phyloP scores from a whole-genome alignment of 768 basidiomycete genomes.

The Lyophyllum decastes region DNA sequence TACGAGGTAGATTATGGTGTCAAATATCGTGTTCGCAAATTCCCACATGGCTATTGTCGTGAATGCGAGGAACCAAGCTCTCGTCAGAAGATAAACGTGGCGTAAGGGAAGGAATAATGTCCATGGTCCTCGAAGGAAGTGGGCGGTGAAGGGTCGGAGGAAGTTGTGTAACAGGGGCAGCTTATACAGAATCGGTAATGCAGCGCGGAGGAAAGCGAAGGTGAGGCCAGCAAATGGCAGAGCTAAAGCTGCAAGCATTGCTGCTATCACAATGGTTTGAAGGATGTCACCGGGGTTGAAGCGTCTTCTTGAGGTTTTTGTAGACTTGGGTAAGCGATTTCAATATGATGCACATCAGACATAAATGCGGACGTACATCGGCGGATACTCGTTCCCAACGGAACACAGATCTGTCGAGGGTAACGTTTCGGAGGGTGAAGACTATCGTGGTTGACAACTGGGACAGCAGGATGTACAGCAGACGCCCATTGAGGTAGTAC shows the following conservation, averaged over 20 bases:
- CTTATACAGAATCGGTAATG: conserved; percentile 53
- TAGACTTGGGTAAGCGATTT: conserved; percentile 1
- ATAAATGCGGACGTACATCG: not conserved
- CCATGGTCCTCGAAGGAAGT: conserved; percentile 62
- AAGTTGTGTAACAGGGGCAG: conserved; percentile 52
- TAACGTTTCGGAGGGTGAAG: conserved; percentile 56
- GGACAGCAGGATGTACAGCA: conserved; percentile 58
- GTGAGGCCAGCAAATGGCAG: conserved; percentile 38
- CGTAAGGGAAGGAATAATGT: conserved; percentile 50
- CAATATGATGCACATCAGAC: conserved; percentile 15
- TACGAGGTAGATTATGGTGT: conserved; percentile 59
- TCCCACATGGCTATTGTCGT: conserved; percentile 66
- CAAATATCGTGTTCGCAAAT: conserved; percentile 59
- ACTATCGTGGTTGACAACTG: conserved; percentile 49
- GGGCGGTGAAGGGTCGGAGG: conserved; percentile 62
- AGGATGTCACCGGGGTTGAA: conserved; percentile 22
- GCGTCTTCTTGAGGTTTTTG: conserved; percentile 3
- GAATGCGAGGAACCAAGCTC: conserved; percentile 52
- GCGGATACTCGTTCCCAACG: conserved; percentile 35
- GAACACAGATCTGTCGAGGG: conserved; percentile 61
- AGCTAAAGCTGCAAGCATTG: conserved; percentile 39
- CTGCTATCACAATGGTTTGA: conserved; percentile 36
- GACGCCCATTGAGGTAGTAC: conserved; percentile 68
- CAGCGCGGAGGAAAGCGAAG: conserved; percentile 47
- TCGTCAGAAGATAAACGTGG: conserved; percentile 44